Base-by-base conservation (phyloP, 306 rosid genomes). In the Macrotyloma uniflorum region DNA sequence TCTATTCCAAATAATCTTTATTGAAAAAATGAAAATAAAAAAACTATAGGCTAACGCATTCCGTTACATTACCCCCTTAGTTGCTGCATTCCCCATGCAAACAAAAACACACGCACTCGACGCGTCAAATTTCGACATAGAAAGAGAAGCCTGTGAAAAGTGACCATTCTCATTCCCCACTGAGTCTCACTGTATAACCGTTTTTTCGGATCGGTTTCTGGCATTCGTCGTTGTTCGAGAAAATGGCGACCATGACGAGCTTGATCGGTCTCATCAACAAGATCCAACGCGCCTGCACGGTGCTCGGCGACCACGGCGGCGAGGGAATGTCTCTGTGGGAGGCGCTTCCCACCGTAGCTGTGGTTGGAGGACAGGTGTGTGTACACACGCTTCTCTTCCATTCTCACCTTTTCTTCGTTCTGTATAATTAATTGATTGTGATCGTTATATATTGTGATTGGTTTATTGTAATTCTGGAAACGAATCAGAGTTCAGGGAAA, bases 301-400 rank as follows among this genome's bases (percentile, higher is more conserved):
- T 88, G 10, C 84, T 91, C 23, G 97, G 97, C 16, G 97, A 90
- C 70, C 81, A 91, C 62, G 97, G 97, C 71, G 97, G 97, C 14
- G 93, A 90, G 81, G 97, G 97, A 23, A 78, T 91, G 87, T 91
- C 97, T 20, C 90, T 91, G 19, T 91, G 97, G 97, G 97, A 91
- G 83, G 97, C 94, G 68, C 97, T 91, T 75, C 97, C 97, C 24
- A 75, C 94, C 4, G 97, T 91, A 14, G 97, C 97, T 10, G 97
- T 91, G 40, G 97, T 91, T 1, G 97, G 97, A 49, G 97, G 97
- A 72, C 97, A 91, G 93, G 97, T 86, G 5, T 10, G 22, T 26
- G 16, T 9, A n/a, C 30, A 12, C 47, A 4, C 47, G 47, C 47
- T 16, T 47, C 28, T 12, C 24, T 0, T 14, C 16, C 16, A 13